These are phyloP conservation scores for Fraxinus angustifolia DNA, from an alignment of 305 asterid genomes.

Conservation along the genomic window DNA sequence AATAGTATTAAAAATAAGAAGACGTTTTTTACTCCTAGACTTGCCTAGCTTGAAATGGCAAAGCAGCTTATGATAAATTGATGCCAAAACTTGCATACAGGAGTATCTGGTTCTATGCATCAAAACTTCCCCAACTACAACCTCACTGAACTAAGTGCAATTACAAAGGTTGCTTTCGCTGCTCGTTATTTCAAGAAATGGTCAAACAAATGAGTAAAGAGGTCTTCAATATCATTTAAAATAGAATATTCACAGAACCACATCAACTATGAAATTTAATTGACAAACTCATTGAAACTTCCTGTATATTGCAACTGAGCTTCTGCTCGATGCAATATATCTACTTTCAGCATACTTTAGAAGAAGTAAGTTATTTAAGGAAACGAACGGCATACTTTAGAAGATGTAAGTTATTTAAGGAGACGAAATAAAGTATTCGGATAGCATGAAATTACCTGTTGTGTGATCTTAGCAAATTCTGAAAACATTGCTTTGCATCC, in stretches of 20 bases:
- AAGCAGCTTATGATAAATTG: neutral
- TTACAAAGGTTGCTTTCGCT: neutral
- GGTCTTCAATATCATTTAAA: neutral
- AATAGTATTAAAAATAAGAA: neutral
- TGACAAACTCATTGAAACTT: neutral
- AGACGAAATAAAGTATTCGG: neutral
- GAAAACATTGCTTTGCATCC: constrained; percentile 33
- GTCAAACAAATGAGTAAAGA: neutral
- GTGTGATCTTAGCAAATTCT: constrained; percentile 30
- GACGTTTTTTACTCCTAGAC: neutral
- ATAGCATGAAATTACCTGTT: constrained; percentile 49
- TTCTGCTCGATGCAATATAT: neutral
- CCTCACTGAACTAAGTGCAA: neutral
- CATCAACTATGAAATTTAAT: neutral
- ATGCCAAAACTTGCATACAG: neutral
- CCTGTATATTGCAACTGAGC: neutral
- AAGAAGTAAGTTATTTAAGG: neutral
- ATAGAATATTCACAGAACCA: neutral
- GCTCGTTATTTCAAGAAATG: neutral
- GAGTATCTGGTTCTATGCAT: neutral
- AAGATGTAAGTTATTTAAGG: neutral
- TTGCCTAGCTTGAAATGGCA: neutral
- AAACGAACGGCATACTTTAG: neutral
- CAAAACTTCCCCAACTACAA: neutral
- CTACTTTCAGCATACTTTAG: neutral